phyloP scores from a whole-genome alignment of 1,284 basidiomycete genomes.

The Macrocystidia cucumis region DNA sequence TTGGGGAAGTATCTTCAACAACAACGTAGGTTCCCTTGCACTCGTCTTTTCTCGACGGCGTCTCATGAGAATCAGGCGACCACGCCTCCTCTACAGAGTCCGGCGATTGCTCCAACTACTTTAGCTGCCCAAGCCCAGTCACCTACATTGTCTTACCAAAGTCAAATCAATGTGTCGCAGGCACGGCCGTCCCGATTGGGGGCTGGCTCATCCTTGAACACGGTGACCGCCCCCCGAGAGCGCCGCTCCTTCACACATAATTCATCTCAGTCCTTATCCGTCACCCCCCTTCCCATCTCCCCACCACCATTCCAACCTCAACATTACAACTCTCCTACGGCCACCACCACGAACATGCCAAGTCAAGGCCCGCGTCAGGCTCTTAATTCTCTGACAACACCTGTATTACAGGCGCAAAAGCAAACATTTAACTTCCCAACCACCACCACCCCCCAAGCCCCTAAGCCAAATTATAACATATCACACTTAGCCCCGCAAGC shows the following conservation, averaged over 20 bases:
- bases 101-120: conserved; percentile 1
- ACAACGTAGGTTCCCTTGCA: conserved; percentile 23
- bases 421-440: conserved; percentile 8
- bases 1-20: conserved; percentile 68
- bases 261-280: conserved; percentile 2
- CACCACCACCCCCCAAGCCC: conserved; percentile 9
- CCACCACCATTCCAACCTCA: conserved; percentile 4
- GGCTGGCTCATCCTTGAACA: conserved; percentile 24
- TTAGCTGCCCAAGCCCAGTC: background rate
- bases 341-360: too few relatives aligned
- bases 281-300: conserved; percentile 3
- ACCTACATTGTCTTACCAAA: too few relatives aligned
- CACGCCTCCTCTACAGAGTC: too few relatives aligned
- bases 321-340: too few relatives aligned
- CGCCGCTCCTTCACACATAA: background rate
- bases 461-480: conserved; percentile 51
- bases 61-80: too few relatives aligned
- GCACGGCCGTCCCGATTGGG: conserved; percentile 31
- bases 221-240: conserved; percentile 12
- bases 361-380: too few relatives aligned
- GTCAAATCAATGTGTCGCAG: conserved; percentile 4
- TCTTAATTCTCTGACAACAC: background rate
- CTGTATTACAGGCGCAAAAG: conserved; percentile 3
- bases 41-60: conserved; percentile 2
- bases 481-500: conserved; percentile 19